A percentile compares a stretch with the other conserved stretches of the same genome.
phyloP scores from a whole-genome alignment of 768 basidiomycete genomes.

The Suillus subluteus region DNA sequence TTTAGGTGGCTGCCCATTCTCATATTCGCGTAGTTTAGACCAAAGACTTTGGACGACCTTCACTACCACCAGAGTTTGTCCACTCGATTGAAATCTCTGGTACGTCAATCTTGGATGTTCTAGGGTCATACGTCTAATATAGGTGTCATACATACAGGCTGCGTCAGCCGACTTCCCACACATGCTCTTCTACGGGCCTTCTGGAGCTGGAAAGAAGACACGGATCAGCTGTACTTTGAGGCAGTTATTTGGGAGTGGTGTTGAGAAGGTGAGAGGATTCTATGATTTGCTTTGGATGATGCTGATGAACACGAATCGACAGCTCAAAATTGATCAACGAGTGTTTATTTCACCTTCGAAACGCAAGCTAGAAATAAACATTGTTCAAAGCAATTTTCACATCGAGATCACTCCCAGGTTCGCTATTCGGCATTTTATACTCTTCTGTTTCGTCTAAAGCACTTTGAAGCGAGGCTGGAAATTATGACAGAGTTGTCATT shows the following conservation, averaged over 20 bases:
- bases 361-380: constrained; percentile 92
- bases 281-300: constrained; percentile 4
- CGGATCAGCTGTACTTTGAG: constrained; percentile 87
- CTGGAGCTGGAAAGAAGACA: constrained; percentile 98
- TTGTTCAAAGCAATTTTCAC: constrained; percentile 98
- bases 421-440: constrained; percentile 19
- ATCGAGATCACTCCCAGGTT: constrained; percentile 97
- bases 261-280: constrained; percentile 73
- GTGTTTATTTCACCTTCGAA: constrained; percentile 94
- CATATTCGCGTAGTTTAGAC: constrained; percentile 68
- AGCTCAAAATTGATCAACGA: constrained; percentile 98
- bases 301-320: constrained; percentile 13
- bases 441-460: constrained; percentile 6
- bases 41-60: constrained; percentile 79
- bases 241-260: constrained; percentile 88
- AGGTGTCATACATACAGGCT: constrained; percentile 51
- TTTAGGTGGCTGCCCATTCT: constrained; percentile 1
- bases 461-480: constrained; percentile 84
- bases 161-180: constrained; percentile 95
- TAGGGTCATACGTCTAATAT: neutral
- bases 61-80: constrained; percentile 89
- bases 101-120: constrained; percentile 33
- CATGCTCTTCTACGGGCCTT: constrained; percentile 96
- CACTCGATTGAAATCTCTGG: constrained; percentile 76
- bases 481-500: constrained; percentile 92